A percentile compares a stretch with the other conserved stretches of the same genome.
phyloP scores from a whole-genome alignment of 2,329 filamentous ascomycete species.

The Sporothrix pseudoabietina region DNA sequence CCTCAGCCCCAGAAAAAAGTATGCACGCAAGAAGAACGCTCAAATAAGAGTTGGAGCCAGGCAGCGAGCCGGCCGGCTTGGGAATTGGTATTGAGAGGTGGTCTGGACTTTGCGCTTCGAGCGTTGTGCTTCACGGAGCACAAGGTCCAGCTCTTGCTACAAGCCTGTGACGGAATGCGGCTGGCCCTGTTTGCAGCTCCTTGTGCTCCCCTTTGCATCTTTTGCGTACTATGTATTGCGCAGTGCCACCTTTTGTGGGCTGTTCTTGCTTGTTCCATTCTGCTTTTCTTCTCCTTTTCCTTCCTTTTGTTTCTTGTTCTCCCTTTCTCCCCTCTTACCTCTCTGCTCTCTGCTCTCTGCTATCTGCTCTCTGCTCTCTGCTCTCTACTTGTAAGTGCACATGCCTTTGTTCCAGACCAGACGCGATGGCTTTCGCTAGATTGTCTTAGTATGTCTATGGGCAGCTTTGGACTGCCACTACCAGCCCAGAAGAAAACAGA shows the following conservation, averaged over 20 bases:
- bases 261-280: neutral
- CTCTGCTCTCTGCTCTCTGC: neutral
- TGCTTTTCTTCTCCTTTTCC: neutral
- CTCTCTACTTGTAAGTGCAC: too few relatives aligned
- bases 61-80: neutral
- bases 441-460: neutral
- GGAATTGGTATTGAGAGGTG: neutral
- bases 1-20: neutral
- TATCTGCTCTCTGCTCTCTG: too few relatives aligned
- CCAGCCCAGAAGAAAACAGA: neutral
- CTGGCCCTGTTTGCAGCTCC: neutral
- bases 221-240: neutral
- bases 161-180: neutral
- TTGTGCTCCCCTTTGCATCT: neutral
- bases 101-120: slow-evolving; percentile 2
- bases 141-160: neutral
- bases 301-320: neutral
- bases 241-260: too few relatives aligned
- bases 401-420: neutral
- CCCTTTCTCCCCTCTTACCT: neutral
- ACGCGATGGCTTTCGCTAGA: neutral
- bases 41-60: neutral
- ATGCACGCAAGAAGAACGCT: neutral
- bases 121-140: neutral
- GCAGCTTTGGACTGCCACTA: neutral